Percentiles rank a stretch among this genome's conserved stretches.
phyloP scores from a whole-genome alignment of 257 asterid genomes.

The Ocimum tenuiflorum region DNA sequence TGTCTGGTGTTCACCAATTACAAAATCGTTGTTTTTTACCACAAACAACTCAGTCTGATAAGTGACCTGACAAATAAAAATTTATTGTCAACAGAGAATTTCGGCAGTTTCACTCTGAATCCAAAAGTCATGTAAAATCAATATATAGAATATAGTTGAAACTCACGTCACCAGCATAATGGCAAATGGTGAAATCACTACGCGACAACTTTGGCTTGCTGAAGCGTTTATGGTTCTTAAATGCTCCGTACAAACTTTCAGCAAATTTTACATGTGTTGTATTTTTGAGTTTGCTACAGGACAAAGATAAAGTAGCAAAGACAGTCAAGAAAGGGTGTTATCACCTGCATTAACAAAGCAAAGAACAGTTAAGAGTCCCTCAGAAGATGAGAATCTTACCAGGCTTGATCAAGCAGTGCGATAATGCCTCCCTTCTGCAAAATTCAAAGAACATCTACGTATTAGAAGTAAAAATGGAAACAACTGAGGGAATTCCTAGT shows the following conservation, averaged over 20 bases:
- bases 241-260: slow-evolving; percentile 87
- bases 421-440: slow-evolving; percentile 94
- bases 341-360: neutral
- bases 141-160: slow-evolving; percentile 4
- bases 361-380: neutral
- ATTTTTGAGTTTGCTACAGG: slow-evolving; percentile 89
- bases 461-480: no score
- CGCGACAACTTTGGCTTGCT: slow-evolving; percentile 95
- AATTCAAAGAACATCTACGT: slow-evolving; percentile 15
- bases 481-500: no score
- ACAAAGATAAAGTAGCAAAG: slow-evolving; percentile 10
- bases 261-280: slow-evolving; percentile 97
- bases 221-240: slow-evolving; percentile 78
- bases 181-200: slow-evolving; percentile 87
- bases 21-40: slow-evolving; percentile 97
- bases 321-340: slow-evolving; percentile 20
- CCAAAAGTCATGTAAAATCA: neutral
- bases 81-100: slow-evolving; percentile 13
- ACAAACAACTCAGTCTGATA: slow-evolving; percentile 91
- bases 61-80: slow-evolving; percentile 57
- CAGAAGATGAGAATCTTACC: slow-evolving; percentile 43
- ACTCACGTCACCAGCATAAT: slow-evolving; percentile 98
- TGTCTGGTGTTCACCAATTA: slow-evolving; percentile 93
- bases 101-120: neutral
- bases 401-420: slow-evolving; percentile 98